Base-by-base conservation (phyloP, 1,284 basidiomycete genomes). In the Phellopilus nigrolimitatus region DNA sequence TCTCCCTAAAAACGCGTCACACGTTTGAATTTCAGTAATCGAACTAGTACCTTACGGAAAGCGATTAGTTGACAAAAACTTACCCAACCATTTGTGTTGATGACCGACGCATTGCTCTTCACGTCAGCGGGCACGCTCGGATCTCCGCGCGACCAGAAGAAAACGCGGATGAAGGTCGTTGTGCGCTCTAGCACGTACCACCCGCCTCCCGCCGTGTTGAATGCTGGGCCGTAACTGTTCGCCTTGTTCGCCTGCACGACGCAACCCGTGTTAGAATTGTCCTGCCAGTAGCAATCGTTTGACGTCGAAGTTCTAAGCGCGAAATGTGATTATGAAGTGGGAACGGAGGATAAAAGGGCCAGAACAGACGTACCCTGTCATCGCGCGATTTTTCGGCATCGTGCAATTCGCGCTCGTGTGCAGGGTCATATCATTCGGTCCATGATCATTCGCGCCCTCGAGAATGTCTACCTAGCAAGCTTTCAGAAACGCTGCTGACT, bases 261-360 rank as follows among this genome's bases (percentile, higher is more conserved):
- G 58, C 87, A 90, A 0, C 84, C 84, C 0, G 70, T 64, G 59
- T 88, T 88, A 55, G 67, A 67, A 28, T 74, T 79, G 5, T 69
- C 69, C 21, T 72, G 70, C 3, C 72, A 71, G 54, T 82, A 71
- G 60, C 88, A 91, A 59, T 83, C 69, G 24, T 67, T 73, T 8
- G 62, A 61, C 0, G 59, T 38, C 2, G 65, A 44, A 0, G 62
- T 70, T 19, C 76, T 79, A 51, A n/a, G 24, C 19, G 12, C 39
- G 30, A 9, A 50, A 21, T 13, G 17, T 39, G 9, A 41, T 49
- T 1, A 40, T n/a, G n/a, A 7, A 12, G 15, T n/a, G 12, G 10
- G 1, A 28, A 1, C 7, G 37, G 25, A 28, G 21, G 46, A 85
- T 78, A 73, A 15, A 64, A 61, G 37, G 77, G 38, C 36, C 58